Base-by-base conservation (phyloP, 805 yeast genomes). In the Schwanniomyces vanrijiae region DNA sequence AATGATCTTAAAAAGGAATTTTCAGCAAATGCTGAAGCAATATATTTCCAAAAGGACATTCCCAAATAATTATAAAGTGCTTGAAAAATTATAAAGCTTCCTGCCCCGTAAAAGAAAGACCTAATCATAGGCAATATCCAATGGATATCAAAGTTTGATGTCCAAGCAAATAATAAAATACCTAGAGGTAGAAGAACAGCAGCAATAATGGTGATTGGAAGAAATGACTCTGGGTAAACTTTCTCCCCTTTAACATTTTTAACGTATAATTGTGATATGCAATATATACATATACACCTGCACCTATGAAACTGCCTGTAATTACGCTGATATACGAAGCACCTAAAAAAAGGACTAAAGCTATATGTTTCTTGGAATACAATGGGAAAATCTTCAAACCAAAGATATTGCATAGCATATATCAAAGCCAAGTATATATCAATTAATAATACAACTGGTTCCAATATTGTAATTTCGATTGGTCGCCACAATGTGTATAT, bases 311-410 rank as follows among this genome's bases (percentile, higher is more conserved):
- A 31, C 75, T 60, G 26, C 85, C 87, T 29, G 78, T 67, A 52
- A 61, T 45, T 24, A 61, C 50, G 11, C 80, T 69, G 35, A 78
- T 39, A 60, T 71, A 83, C 0, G 83, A 61, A 2, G 70, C 61
- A 13, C 87, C 86, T 59, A 61, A 76, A 79, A 26, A 80, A 68
- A 20, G 70, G 54, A 3, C 78, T 71, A 60, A 83, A 83, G 26
- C 68, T 56, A 51, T 79, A 69, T 18, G 69, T 55, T 2, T 70
- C 77, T 19, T 37, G 18, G 42, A 76, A 83, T 2, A 79, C 81
- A 31, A 82, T 66, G 7, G 88, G 88, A 63, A 80, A 80, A 4
- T 81, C 82, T 61, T 83, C 78, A 55, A 82, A 80, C 69, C 78
- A 82, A 22, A 81, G 62, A 59, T 81, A 83, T 55, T 78, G 53